phyloP scores from a whole-genome alignment of 2,329 filamentous ascomycete species.

The Aspergillus ustus region DNA sequence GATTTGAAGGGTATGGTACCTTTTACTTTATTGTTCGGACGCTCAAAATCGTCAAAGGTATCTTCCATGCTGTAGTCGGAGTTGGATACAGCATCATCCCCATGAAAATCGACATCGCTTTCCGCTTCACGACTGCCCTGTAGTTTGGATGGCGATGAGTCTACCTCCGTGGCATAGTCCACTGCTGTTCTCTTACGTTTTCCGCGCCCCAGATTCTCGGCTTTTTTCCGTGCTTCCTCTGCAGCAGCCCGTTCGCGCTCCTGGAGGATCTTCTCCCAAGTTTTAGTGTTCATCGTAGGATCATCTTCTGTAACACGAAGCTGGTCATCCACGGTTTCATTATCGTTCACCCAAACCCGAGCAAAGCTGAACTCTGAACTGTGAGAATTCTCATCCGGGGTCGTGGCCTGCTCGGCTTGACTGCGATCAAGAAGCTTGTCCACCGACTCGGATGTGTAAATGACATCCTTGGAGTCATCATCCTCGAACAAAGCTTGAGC shows the following conservation, averaged over 20 bases:
- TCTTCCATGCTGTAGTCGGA: slow-evolving; percentile 27
- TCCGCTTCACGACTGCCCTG: slow-evolving; percentile 25
- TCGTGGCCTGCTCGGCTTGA: slow-evolving; percentile 72
- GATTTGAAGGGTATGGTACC: slow-evolving; percentile 17
- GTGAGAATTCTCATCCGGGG: slow-evolving; percentile 66
- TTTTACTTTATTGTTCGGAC: slow-evolving; percentile 24
- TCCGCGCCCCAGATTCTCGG: slow-evolving; percentile 82
- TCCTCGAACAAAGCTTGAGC: slow-evolving; percentile 85
- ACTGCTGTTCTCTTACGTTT: slow-evolving; percentile 70
- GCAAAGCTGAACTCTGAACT: slow-evolving; percentile 89
- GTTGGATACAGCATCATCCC: slow-evolving; percentile 34
- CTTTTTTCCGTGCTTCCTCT: slow-evolving; percentile 69
- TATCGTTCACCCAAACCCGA: slow-evolving; percentile 88
- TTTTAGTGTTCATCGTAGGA: slow-evolving; percentile 64
- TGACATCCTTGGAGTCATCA: slow-evolving; percentile 70
- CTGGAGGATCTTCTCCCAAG: slow-evolving; percentile 90
- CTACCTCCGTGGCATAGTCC: slow-evolving; percentile 28
- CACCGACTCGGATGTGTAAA: slow-evolving; percentile 80
- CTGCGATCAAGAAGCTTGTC: slow-evolving; percentile 89
- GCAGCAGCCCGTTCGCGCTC: slow-evolving; percentile 79
- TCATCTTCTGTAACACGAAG: slow-evolving; percentile 57
- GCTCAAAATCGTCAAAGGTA: slow-evolving; percentile 33
- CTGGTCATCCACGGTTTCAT: slow-evolving; percentile 67
- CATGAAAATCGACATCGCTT: slow-evolving; percentile 41
- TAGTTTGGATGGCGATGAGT: slow-evolving; percentile 30